Evolutionary conservation across 176 grass and related monocot species (phyloP), one percentile per base, ranked within the genome.

Genomic region (Hyparrhenia diplandra): DNA sequence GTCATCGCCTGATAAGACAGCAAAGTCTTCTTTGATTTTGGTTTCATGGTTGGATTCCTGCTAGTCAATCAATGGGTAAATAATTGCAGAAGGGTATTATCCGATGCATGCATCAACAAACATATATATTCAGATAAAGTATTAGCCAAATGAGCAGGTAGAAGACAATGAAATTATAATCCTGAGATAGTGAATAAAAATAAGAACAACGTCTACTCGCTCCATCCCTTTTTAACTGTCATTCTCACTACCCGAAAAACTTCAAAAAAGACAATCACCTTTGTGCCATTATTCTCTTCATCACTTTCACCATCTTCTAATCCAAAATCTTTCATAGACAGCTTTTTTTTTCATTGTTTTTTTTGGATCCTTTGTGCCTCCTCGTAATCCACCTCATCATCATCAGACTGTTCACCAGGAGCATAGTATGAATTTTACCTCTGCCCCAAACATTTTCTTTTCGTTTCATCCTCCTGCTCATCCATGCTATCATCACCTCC

Each of bases 401-500:
- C 86, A 31, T 37, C 88, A 46, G 86, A 78, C 12, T 95, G 81
- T 80, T 93, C 90, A 84, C 83, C 64, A 9, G 16, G 75, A 86
- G 68, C 71, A 79, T 98, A 93, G 73, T 98, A 95, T 59, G 62
- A 60, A 8, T 75, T 61, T 93, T 98, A 65, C 75, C 64, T 76
- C 42, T 70, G 40, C 94, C 96, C 92, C 96, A 95, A 35, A 39
- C 17, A 2, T 84, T 87, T 67, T 42, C 82, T 37, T n/a, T 82
- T 78, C 28, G 54, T 45, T 61, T 89, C 82, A 31, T 90, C 88
- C 64, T 95, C 92, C 64, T 84, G 79, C 40, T 95, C 88, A 40
- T 95, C 92, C 72, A 88, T 89, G 47, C 88, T 93, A 87, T 91
- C 96, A 77, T 93, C 88, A 85, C 87, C 96, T 82, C 90, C 86